These are phyloP conservation scores for Botrytis aclada DNA, from an alignment of 2,329 filamentous ascomycete genomes.

Conservation along the genomic window DNA sequence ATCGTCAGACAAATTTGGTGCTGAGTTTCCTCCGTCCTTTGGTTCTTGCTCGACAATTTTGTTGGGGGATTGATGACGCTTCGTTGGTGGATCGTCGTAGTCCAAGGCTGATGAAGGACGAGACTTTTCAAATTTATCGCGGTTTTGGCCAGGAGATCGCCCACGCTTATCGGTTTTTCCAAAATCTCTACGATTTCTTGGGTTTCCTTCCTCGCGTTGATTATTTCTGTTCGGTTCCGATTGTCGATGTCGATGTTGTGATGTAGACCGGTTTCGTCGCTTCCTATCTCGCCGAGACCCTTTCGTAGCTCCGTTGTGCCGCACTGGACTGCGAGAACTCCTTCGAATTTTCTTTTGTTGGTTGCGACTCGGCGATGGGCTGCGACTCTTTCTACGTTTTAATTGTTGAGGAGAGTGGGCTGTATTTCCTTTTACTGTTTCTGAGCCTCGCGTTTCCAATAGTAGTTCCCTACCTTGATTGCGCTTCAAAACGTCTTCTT, in stretches of 20 bases:
- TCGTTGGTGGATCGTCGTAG: conserved; percentile 23
- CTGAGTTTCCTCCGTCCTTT: conserved; percentile 29
- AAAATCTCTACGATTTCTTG: conserved; percentile 32
- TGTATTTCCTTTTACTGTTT: conserved; percentile 34
- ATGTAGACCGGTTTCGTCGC: conserved; percentile 32
- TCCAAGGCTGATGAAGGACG: conserved; percentile 20
- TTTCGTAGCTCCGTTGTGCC: conserved; percentile 28
- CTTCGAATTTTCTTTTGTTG: conserved; percentile 38
- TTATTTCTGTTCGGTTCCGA: conserved; percentile 28
- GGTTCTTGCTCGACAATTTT: conserved; percentile 18
- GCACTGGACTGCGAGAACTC: conserved; percentile 35
- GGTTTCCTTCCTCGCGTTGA: conserved; percentile 26
- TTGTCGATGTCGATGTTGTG: conserved; percentile 33
- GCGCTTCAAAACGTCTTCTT: conserved; percentile 37
- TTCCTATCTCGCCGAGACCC: conserved; percentile 31
- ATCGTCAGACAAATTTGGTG: conserved; percentile 26
- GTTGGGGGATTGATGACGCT: conserved; percentile 27
- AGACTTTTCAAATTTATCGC: conserved; percentile 27
- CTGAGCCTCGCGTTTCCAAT: conserved; percentile 38
- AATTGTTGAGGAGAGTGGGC: conserved; percentile 36
- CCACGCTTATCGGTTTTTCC: conserved; percentile 31
- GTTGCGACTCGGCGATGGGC: conserved; percentile 35
- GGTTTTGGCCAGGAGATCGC: conserved; percentile 34
- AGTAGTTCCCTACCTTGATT: conserved; percentile 38
- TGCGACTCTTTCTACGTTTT: conserved; percentile 38